These are phyloP conservation scores for Cutaneotrichosporon sp. DNA, from an alignment of 1,284 basidiomycete genomes.

Conservation along the genomic window DNA sequence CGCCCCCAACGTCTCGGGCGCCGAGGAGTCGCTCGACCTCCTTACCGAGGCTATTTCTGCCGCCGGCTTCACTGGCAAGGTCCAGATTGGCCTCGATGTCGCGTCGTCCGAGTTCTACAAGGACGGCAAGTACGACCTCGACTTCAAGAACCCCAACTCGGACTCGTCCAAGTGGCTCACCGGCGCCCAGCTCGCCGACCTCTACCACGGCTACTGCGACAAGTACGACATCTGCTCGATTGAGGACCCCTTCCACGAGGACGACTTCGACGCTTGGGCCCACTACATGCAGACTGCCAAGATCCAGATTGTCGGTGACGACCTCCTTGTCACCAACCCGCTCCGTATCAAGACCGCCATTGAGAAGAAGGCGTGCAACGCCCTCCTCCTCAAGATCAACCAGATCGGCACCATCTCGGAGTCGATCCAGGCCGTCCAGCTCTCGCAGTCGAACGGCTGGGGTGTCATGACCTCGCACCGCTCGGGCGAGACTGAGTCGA, in stretches of 20 bases:
- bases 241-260: constrained; percentile 99
- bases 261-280: constrained; percentile 98
- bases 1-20: constrained; percentile 94
- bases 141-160: constrained; percentile 98
- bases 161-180: constrained; percentile 88
- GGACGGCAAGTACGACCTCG: constrained; percentile 98
- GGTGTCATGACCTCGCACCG: constrained; percentile 99
- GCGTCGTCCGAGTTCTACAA: constrained; percentile 99
- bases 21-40: constrained; percentile 96
- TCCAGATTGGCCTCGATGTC: constrained; percentile 98
- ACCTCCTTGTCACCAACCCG: constrained; percentile 94
- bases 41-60: constrained; percentile 94
- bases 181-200: constrained; percentile 86
- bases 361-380: constrained; percentile 99
- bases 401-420: constrained; percentile 99
- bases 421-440: constrained; percentile 81
- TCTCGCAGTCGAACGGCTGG: constrained; percentile 95
- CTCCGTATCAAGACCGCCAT: constrained; percentile 98
- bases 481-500: constrained; percentile 94
- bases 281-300: constrained; percentile 70
- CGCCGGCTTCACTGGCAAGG: constrained; percentile 97
- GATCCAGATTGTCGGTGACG: constrained; percentile 88
- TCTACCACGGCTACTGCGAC: constrained; percentile 82
- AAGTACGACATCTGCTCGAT: constrained; percentile 97
- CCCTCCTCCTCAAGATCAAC: constrained; percentile 97